Conservation (phyloP, 1,284 basidiomycete species). For the Gastroboletus turbinatus region DNA sequence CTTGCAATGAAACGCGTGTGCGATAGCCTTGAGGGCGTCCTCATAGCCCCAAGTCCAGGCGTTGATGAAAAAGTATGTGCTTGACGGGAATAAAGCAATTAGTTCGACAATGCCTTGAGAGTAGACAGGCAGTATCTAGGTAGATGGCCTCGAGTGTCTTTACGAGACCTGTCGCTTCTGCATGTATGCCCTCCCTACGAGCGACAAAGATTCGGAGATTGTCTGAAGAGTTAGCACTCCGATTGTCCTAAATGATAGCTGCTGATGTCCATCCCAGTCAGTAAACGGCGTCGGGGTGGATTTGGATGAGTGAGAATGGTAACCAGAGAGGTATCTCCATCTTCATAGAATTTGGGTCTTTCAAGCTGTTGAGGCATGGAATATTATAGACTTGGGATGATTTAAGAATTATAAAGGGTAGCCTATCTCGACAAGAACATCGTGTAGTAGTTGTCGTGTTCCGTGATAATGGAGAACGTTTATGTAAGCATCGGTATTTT, state of each 20-base stretch:
- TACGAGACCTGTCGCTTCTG: conserved; percentile 18
- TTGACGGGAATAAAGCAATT: conserved; percentile 64
- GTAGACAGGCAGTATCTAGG: conserved; percentile 77
- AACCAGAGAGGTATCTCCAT: too few species aligned
- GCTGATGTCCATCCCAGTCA: too few species aligned
- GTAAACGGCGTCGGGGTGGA: too few species aligned
- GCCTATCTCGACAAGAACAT: too few species aligned
- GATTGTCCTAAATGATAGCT: too few species aligned
- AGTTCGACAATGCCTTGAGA: conserved; percentile 69
- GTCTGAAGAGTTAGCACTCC: conserved; percentile 31
- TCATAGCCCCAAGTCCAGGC: conserved; percentile 95
- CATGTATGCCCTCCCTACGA: conserved; percentile 26
- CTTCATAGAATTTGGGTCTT: too few species aligned
- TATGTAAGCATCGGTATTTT: background rate
- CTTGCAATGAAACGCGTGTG: conserved; percentile 58
- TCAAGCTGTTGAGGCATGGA: too few species aligned
- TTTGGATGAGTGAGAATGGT: too few species aligned
- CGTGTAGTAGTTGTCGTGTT: too few species aligned
- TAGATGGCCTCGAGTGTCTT: conserved; percentile 78
- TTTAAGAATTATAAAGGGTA: too few species aligned
- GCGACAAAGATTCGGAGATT: conserved; percentile 30
- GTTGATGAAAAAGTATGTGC: conserved; percentile 84
- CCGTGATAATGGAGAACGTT: too few species aligned
- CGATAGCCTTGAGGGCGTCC: conserved; percentile 76
- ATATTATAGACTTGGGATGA: too few species aligned